These are phyloP conservation scores for Penicillium ochrochloron DNA, from an alignment of 495 filamentous ascomycete species.

Conservation along the genomic window DNA sequence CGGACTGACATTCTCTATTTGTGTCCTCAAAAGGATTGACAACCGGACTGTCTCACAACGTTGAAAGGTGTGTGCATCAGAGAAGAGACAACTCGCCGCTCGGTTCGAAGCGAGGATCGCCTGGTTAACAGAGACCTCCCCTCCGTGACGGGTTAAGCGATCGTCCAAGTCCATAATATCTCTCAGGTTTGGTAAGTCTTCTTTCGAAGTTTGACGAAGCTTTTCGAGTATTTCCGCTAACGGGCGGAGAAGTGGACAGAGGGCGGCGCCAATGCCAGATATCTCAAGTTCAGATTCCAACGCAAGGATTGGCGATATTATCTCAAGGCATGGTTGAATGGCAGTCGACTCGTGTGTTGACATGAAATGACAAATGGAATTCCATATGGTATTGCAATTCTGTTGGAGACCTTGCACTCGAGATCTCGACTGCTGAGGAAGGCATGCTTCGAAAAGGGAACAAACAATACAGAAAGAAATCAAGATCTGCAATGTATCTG, in stretches of 20 bases:
- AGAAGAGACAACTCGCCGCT: conserved; percentile 32
- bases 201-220: conserved; percentile 35
- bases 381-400: conserved; percentile 42
- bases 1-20: conserved; percentile 39
- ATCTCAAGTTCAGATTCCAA: conserved; percentile 25
- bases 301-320: conserved; percentile 39
- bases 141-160: conserved; percentile 62
- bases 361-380: conserved; percentile 41
- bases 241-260: conserved; percentile 35
- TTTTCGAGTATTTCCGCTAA: conserved; percentile 50
- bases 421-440: conserved; percentile 36
- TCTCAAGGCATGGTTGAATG: conserved; percentile 39
- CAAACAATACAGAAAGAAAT: conserved; percentile 48
- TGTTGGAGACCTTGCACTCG: conserved; percentile 36
- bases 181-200: conserved; percentile 23
- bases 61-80: conserved; percentile 41
- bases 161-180: conserved; percentile 84
- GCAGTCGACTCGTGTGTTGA: conserved; percentile 32
- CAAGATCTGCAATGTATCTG: conserved; percentile 53
- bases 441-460: conserved; percentile 39
- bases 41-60: conserved; percentile 44
- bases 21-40: conserved; percentile 32
- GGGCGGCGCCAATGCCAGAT: conserved; percentile 23
- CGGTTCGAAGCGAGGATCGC: conserved; percentile 39
- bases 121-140: conserved; percentile 35